These are phyloP conservation scores for Raphanus sativus DNA, from an alignment of 345 rosid species.

Conservation along the genomic window DNA sequence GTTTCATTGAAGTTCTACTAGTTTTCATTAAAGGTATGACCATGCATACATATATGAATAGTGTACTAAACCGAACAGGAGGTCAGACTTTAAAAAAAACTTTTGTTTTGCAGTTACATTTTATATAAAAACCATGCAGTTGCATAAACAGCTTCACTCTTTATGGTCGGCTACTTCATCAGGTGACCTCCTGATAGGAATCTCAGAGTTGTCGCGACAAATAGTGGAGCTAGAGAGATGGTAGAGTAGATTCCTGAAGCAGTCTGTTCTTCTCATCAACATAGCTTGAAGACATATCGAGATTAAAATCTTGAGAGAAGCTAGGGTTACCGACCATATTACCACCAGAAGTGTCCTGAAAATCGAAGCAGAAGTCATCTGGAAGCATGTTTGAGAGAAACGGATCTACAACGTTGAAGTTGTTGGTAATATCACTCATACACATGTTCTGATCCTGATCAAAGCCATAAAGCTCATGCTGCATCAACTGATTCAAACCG, in stretches of 20 bases:
- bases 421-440: background rate
- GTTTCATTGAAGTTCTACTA: background rate
- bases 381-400: background rate
- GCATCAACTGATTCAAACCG: background rate
- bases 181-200: background rate
- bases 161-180: background rate
- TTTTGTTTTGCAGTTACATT: no score
- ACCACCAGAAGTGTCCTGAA: background rate
- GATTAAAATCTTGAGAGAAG: background rate
- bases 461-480: background rate
- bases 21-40: background rate
- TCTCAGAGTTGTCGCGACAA: background rate
- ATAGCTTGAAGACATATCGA: background rate
- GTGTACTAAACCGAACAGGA: background rate
- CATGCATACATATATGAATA: background rate
- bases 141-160: background rate
- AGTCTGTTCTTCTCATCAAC: constrained; percentile 7
- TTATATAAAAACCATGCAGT: background rate
- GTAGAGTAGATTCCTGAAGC: constrained; percentile 2
- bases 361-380: background rate
- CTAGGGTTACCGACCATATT: constrained; percentile 1
- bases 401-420: background rate
- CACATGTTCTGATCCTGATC: constrained; percentile 10
- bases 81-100: no score
- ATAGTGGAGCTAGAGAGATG: background rate